phyloP scores from a whole-genome alignment of 306 rosid species.

The Cyamopsis tetragonoloba region DNA sequence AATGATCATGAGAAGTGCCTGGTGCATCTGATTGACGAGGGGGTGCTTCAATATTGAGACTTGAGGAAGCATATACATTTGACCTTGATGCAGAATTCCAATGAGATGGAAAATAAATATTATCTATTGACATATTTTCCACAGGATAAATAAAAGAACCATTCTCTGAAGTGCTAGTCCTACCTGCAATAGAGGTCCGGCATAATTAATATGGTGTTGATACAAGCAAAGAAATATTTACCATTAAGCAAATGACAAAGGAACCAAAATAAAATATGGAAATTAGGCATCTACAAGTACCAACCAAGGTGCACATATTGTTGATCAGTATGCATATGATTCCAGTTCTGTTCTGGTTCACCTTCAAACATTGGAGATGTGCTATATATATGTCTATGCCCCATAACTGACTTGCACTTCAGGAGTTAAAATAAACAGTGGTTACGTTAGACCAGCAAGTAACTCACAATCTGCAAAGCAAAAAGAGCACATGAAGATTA shows the following conservation, averaged over 20 bases:
- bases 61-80: conserved; percentile 47
- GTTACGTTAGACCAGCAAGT: not conserved
- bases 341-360: conserved; percentile 71
- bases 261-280: not conserved
- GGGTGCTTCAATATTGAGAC: conserved; percentile 41
- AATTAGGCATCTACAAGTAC: conserved; percentile 10
- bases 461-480: conserved; percentile 39
- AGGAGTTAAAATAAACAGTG: conserved; percentile 18
- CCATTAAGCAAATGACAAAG: not conserved
- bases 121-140: conserved; percentile 52
- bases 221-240: not conserved
- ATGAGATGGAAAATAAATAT: conserved; percentile 43
- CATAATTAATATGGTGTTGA: not conserved
- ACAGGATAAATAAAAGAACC: conserved; percentile 46
- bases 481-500: no score
- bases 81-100: conserved; percentile 53
- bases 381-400: conserved; percentile 59
- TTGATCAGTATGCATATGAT: conserved; percentile 55
- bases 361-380: conserved; percentile 50
- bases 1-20: conserved; percentile 54
- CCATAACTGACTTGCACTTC: conserved; percentile 44
- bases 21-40: conserved; percentile 52
- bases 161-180: conserved; percentile 46
- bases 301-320: conserved; percentile 51
- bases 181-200: conserved; percentile 35